These are phyloP conservation scores for Priceomyces fermenticarens DNA, from an alignment of 805 yeast genomes.

Conservation along the genomic window DNA sequence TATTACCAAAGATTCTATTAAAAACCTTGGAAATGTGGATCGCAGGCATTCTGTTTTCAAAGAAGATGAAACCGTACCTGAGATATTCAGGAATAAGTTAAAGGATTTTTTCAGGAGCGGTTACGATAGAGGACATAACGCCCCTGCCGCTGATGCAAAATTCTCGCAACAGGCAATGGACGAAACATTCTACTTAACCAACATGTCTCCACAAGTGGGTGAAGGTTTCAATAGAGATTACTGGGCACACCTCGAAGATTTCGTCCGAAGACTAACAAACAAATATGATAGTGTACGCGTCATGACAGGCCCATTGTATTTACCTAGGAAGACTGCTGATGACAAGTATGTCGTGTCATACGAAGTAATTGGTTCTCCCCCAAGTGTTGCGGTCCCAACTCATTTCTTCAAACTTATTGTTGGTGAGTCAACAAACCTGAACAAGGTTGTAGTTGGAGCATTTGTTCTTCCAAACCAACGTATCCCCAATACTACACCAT, in stretches of 20 bases:
- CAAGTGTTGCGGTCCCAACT: conserved; percentile 94
- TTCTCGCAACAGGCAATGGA: conserved; percentile 90
- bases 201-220: conserved; percentile 96
- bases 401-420: conserved; percentile 91
- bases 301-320: conserved; percentile 89
- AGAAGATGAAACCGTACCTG: conserved; percentile 84
- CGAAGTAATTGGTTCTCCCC: conserved; percentile 96
- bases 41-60: conserved; percentile 77
- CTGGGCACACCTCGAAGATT: conserved; percentile 96
- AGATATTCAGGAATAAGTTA: conserved; percentile 67
- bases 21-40: conserved; percentile 54
- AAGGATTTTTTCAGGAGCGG: conserved; percentile 93
- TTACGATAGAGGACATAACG: conserved; percentile 95
- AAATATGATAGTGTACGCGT: conserved; percentile 74
- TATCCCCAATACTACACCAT: conserved; percentile 68
- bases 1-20: conserved; percentile 69
- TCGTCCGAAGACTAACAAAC: conserved; percentile 73
- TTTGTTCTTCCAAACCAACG: conserved; percentile 89
- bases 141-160: conserved; percentile 97
- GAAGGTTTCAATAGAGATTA: conserved; percentile 95
- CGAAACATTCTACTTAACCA: conserved; percentile 85
- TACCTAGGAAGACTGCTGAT: conserved; percentile 77
- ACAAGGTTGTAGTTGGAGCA: conserved; percentile 73
- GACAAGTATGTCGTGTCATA: conserved; percentile 83
- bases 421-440: conserved; percentile 57